These are phyloP conservation scores for Chalaropsis thielavioides DNA, from an alignment of 2,329 filamentous ascomycete species.

Conservation along the genomic window DNA sequence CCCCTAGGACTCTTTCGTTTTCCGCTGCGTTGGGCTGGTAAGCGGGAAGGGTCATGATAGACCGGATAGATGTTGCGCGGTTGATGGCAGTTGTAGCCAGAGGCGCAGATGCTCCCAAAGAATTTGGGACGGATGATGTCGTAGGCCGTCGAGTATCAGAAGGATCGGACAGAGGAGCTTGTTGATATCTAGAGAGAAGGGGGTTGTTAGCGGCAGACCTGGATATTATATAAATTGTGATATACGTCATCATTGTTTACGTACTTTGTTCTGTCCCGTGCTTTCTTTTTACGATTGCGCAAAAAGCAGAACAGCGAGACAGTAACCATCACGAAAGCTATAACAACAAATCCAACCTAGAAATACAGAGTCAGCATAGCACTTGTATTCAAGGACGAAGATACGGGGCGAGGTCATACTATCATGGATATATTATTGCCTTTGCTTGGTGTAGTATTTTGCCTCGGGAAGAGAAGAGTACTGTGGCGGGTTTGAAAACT, in stretches of 20 bases:
- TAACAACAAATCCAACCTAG: slow-evolving; percentile 15
- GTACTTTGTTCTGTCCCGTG: slow-evolving; percentile 13
- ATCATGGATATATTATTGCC: slow-evolving; percentile 16
- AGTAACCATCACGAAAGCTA: slow-evolving; percentile 12
- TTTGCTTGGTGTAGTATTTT: not conserved
- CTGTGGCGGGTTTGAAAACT: not conserved
- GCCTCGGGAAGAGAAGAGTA: not conserved
- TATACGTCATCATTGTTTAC: not conserved
- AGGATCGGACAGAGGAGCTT: slow-evolving; percentile 16
- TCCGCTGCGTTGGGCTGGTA: slow-evolving; percentile 62
- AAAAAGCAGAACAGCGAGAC: slow-evolving; percentile 16
- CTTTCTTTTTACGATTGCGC: slow-evolving; percentile 17
- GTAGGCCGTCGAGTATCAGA: slow-evolving; percentile 13
- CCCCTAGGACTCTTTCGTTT: slow-evolving; percentile 67
- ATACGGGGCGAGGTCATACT: not conserved
- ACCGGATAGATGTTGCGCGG: slow-evolving; percentile 72
- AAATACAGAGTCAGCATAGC: not conserved
- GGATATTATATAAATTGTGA: not conserved
- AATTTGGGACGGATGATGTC: slow-evolving; percentile 4
- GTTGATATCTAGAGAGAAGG: slow-evolving; percentile 14
- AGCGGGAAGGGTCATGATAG: slow-evolving; percentile 83
- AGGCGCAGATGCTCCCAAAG: slow-evolving; percentile 10
- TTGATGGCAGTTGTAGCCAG: slow-evolving; percentile 37
- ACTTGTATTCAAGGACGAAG: not conserved
- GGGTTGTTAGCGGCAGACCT: not conserved